Percentiles rank a stretch among this genome's conserved stretches.
Evolutionary conservation across 192 early-diverging fungal genomes (phyloP).

Genomic region (Lobulomyces angularis): DNA sequence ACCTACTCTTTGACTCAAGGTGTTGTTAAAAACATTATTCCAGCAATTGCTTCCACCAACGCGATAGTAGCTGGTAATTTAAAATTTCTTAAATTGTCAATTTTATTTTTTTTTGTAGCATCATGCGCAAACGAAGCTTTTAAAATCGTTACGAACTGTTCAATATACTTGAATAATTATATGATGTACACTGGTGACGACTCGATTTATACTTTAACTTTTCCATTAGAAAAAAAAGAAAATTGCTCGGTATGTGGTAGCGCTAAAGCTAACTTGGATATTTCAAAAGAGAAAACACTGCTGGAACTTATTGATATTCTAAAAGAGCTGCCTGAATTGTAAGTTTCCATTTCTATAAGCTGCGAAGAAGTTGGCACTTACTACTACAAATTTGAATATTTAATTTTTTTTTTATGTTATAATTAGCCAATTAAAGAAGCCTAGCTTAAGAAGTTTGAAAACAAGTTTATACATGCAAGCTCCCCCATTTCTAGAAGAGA

Average conservation of each 20-base stretch:
- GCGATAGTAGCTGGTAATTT: constrained; percentile 64
- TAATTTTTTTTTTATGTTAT: background rate
- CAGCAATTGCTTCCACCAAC: constrained; percentile 90
- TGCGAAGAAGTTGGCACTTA: background rate
- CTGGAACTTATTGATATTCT: constrained; percentile 74
- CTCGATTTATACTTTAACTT: constrained; percentile 82
- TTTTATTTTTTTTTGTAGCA: constrained; percentile 30
- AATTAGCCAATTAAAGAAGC: constrained; percentile 71
- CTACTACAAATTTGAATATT: background rate
- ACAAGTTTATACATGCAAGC: constrained; percentile 78
- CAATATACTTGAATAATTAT: constrained; percentile 77
- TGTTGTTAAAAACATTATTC: constrained; percentile 97
- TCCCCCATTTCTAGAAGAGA: constrained; percentile 62
- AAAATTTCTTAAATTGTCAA: background rate
- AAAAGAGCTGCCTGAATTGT: constrained; percentile 60
- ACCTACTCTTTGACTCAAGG: constrained; percentile 86
- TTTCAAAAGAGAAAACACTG: constrained; percentile 45
- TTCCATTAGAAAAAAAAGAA: constrained; percentile 64
- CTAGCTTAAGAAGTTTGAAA: constrained; percentile 48
- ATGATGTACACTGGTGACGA: constrained; percentile 93
- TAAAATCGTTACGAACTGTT: constrained; percentile 74
- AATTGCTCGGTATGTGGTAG: constrained; percentile 89
- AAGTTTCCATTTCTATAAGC: constrained; percentile 11
- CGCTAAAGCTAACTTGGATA: constrained; percentile 30
- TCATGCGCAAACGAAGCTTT: constrained; percentile 89